Evolutionary conservation across 345 rosid genomes (phyloP), one percentile per base, ranked within the genome.

Genomic region (Sonneratia alba): DNA sequence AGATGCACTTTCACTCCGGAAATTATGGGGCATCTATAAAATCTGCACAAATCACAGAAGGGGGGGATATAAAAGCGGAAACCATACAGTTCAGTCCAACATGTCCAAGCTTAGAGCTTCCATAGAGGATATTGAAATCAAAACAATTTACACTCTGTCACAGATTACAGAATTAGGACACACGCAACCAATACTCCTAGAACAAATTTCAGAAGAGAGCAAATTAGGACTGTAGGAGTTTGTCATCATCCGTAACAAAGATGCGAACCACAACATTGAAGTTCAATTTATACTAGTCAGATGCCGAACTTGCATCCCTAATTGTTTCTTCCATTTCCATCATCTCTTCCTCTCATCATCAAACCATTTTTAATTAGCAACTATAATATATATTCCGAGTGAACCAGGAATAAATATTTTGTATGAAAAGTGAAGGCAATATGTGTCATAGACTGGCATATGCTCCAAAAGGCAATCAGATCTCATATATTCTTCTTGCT

Each of bases 401-500:
- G 62, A 62, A 12, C 66, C 6, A 4, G 38, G 18, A 27, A 11
- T 37, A 27, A 22, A 32, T 62, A 24, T 32, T 62, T 24, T 40
- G 66, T 11, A 27, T 62, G 32, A 66, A 66, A 66, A 1, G 37
- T 7, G 48, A 36, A 37, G 3, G 48, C 32, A 38, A 64, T 15
- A 36, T 47, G 59, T 14, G 5, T 18, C 49, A 2, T 36, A 34
- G 49, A 21, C 0, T 12, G 22, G 22, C 22, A 70, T 22, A 47
- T 70, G 22, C 40, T 13, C 72, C 16, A 37, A 36, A 22, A 21
- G 40, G 11, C 24, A 34, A 66, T n/a, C 42, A 22, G n/a, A 66
- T 53, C 75, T 85, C 72, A 92, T 34, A 81, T 82, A 71, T 87
- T 86, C 86, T 95, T 95, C 85, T 95, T 92, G 89, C 78, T 82